Evolutionary conservation across 2,329 filamentous ascomycete species (phyloP), one percentile per base, ranked within the genome.

Genomic region (Dryadomyces sulphureus): DNA sequence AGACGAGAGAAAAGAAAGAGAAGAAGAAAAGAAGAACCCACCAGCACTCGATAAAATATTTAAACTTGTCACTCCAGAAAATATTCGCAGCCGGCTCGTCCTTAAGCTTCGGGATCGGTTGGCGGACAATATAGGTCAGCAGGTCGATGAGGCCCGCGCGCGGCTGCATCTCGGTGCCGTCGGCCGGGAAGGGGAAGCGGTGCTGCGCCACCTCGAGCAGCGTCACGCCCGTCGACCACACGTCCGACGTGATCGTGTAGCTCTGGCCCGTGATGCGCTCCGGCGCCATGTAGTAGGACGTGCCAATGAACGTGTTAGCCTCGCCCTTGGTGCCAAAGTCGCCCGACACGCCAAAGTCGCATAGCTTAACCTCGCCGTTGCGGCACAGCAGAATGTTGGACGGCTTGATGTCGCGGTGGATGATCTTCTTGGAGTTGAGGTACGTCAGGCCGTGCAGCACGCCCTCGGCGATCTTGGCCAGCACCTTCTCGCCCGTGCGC

Each of bases 11-110:
- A 24, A 17, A 14, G 6, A 19, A 20, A n/a, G 12, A 2, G 32
- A 39, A 25, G 27, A 35, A 35, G 12, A 14, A 32, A 20, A 17
- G n/a, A 40, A 39, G 17, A 46, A 80, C 86, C 60, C 76, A 96
- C 90, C 92, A 96, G 77, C 89, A 95, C 66, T 95, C 89, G 56
- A 98, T 95, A 57, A 98, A 98, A 62, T 95, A 95, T 63, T 98
- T 98, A 66, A 98, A 96, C 59, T 85, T 94, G 55, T 93, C 85
- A 55, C 85, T 94, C 92, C 92, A 98, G 59, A 81, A 82, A 54
- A 98, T 93, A 49, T 81, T 81, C 54, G 84, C 85, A 27, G 87
- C 79, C 0, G 86, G 85, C 64, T 98, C 92, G 55, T 98, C 92
- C 64, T 95, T 96, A 52, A 98, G 70, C 62, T 88, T 93, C 2